A percentile compares a stretch with the other conserved stretches of the same genome.
phyloP scores from a whole-genome alignment of 192 early-diverging fungal genomes.

The Helicostylum pulchrum region DNA sequence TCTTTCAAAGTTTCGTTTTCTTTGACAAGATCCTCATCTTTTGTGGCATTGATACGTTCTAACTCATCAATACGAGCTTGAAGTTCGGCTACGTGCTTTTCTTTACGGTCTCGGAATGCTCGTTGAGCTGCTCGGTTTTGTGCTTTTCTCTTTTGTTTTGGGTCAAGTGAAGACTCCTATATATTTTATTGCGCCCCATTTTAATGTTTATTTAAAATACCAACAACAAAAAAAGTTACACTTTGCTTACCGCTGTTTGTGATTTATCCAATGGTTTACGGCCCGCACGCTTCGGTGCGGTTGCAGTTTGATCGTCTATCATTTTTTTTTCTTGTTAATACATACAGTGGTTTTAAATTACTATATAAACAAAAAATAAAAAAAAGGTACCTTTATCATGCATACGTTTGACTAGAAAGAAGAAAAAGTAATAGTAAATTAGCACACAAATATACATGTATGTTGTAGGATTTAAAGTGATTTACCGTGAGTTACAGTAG shows the following conservation, averaged over 20 bases:
- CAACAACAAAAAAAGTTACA: neutral
- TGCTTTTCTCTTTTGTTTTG: slow-evolving; percentile 39
- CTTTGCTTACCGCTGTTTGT: slow-evolving; percentile 15
- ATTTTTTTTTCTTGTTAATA: neutral
- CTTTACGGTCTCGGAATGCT: slow-evolving; percentile 70
- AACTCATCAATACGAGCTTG: slow-evolving; percentile 73
- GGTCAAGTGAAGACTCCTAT: slow-evolving; percentile 19
- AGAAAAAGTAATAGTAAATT: neutral
- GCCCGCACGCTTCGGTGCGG: slow-evolving; percentile 26
- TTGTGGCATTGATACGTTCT: slow-evolving; percentile 50
- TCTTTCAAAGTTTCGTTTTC: slow-evolving; percentile 52
- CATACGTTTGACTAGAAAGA: neutral
- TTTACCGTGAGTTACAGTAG: neutral
- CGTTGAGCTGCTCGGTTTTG: slow-evolving; percentile 39
- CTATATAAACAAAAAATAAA: too few relatives aligned
- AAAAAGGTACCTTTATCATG: too few relatives aligned
- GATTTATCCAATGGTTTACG: slow-evolving; percentile 33
- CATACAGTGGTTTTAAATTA: too few relatives aligned
- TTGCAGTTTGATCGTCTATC: slow-evolving; percentile 2
- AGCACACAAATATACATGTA: neutral
- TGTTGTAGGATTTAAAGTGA: too few relatives aligned
- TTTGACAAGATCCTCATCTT: slow-evolving; percentile 42
- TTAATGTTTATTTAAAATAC: too few relatives aligned
- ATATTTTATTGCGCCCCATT: neutral
- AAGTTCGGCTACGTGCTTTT: slow-evolving; percentile 78